Base-by-base conservation (phyloP, 306 rosid genomes). In the Boehmeria nivea region DNA sequence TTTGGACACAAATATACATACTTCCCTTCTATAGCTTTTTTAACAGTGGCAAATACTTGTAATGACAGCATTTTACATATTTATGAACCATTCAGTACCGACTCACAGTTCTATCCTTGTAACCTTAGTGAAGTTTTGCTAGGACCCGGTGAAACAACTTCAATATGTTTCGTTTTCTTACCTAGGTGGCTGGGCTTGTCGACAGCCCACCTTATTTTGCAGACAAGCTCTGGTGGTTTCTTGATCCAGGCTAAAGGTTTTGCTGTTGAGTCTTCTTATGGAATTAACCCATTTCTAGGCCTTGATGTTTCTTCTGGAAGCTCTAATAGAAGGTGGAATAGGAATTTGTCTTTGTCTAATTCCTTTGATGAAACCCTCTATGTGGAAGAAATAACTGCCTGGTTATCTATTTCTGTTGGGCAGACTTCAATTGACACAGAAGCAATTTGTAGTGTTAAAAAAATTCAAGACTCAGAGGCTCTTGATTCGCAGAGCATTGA, bases 161-260 rank as follows among this genome's bases (percentile, higher is more conserved):
- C 80, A 43, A 67, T 91, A 53, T 78, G 86, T 64, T 81, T 87
- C 66, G 83, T 77, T 52, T 91, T 75, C 82, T 79, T 81, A 66
- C 99, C 99, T 39, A 87, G 78, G 72, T 73, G 51, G 64, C 74
- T 81, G 63, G 95, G 96, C 65, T 72, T 56, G 59, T 82, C 94
- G 51, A 80, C 88, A 21, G 88, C 87, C 74, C 87, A 73, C 64
- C 75, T 91, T 72, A 72, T 91, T 77, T 74, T 91, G 74, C 99
- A 91, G 82, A 91, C 99, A 54, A 85, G 78, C 57, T 69, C 67
- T 26, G 99, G 99, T 67, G 99, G 99, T 39, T 87, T 91, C 71
- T 61, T 91, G 65, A 55, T 91, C 48, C 83, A 78, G 65, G 93
- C 94, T 34, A 81, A 77, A 64, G 99, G 96, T 51, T 63, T 75